Percentiles rank a stretch among this genome's conserved stretches.
Evolutionary conservation across 371 early-diverging fungal genomes (phyloP).

Genomic region (Nosema muscidifuracis): DNA sequence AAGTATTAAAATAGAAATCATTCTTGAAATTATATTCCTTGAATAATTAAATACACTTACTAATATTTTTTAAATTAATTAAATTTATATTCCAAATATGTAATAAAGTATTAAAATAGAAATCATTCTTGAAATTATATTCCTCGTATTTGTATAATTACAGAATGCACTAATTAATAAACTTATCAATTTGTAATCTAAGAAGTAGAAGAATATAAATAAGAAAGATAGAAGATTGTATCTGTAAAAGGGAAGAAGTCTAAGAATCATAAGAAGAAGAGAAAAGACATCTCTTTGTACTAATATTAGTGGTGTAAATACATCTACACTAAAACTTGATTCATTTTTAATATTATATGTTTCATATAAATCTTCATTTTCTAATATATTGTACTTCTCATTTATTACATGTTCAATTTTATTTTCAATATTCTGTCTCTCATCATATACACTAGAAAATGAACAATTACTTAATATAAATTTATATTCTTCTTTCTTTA

Average conservation of each 20-base stretch:
- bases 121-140: neutral
- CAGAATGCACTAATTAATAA: neutral
- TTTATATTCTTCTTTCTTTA: neutral
- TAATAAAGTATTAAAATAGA: neutral
- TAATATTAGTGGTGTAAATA: slow-evolving; percentile 5
- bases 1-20: no score
- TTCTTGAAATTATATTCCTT: no score
- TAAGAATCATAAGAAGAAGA: neutral
- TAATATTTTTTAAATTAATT: no score
- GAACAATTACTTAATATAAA: neutral
- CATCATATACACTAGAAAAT: neutral
- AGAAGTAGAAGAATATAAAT: neutral
- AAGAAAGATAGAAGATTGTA: neutral
- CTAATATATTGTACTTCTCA: neutral
- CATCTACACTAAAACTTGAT: neutral
- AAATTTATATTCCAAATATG: no score
- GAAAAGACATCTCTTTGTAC: neutral
- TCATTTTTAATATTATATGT: no score
- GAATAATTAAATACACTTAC: no score
- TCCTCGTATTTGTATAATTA: neutral
- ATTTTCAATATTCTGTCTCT: neutral
- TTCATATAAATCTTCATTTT: neutral
- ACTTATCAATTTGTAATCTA: neutral
- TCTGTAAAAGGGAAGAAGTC: neutral
- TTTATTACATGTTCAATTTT: neutral